A percentile compares a stretch with the other conserved stretches of the same genome.
phyloP scores from a whole-genome alignment of 2,329 filamentous ascomycete species.

The Cladosporium colombiae region DNA sequence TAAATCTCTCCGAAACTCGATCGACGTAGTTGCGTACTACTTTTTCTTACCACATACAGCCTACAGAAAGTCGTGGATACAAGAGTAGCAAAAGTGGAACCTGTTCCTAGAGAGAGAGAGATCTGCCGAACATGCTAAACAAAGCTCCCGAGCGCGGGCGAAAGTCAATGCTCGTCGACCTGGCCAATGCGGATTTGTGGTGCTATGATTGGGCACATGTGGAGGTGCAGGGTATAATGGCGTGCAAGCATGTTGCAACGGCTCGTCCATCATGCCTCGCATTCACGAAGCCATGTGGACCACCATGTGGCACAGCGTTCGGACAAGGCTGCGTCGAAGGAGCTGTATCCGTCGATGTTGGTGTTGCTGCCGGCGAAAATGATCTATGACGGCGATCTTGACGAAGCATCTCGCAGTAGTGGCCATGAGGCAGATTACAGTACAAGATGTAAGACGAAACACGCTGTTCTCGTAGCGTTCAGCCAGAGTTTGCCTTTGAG shows the following conservation, averaged over 20 bases:
- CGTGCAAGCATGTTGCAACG: conserved; percentile 8
- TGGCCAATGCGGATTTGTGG: background rate
- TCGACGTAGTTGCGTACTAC: background rate
- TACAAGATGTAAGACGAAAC: background rate
- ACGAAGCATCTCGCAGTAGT: background rate
- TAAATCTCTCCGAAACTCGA: background rate
- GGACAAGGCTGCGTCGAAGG: background rate
- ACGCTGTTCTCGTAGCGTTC: background rate
- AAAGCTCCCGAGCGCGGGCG: background rate
- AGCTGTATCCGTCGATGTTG: background rate
- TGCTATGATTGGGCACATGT: conserved; percentile 4
- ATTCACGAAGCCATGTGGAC: conserved; percentile 11
- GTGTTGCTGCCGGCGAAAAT: background rate
- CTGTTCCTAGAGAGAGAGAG: background rate
- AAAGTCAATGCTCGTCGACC: background rate
- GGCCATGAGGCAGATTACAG: background rate
- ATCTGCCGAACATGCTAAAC: conserved; percentile 12
- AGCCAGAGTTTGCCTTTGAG: background rate
- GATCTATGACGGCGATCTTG: background rate
- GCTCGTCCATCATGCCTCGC: conserved; percentile 8
- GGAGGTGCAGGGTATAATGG: background rate
- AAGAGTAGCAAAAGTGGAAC: background rate
- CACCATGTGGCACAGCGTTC: conserved; percentile 18
- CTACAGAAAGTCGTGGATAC: background rate
- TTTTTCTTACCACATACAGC: background rate